These are phyloP conservation scores for Pseudogymnoascus sp. DNA, from an alignment of 2,329 filamentous ascomycete genomes.

Conservation along the genomic window DNA sequence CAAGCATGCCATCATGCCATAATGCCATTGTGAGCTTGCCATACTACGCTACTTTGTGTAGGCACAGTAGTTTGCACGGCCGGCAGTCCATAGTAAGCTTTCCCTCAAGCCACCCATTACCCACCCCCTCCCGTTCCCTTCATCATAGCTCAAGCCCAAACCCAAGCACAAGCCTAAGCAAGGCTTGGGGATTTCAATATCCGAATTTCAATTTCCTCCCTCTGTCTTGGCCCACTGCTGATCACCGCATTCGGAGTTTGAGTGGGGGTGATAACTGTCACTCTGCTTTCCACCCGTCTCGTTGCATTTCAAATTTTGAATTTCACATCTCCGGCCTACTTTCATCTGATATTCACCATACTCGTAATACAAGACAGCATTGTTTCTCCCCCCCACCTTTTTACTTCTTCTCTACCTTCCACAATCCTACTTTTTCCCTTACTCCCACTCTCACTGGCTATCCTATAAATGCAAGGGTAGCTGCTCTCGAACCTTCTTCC, in stretches of 20 bases:
- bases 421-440: neutral
- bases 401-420: neutral
- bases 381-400: neutral
- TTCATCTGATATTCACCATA: neutral
- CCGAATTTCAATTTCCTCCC: neutral
- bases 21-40: neutral
- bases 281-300: neutral
- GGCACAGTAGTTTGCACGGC: neutral
- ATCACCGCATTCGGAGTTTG: neutral
- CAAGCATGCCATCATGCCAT: neutral
- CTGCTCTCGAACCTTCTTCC: constrained; percentile 5
- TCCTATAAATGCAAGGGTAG: constrained; percentile 1
- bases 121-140: neutral
- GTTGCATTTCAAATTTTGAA: neutral
- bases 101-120: neutral
- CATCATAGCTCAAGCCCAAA: neutral
- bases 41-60: neutral
- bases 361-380: neutral
- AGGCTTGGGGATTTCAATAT: neutral
- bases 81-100: neutral
- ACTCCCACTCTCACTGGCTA: neutral
- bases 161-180: neutral
- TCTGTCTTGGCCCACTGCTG: neutral
- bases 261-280: neutral
- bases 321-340: neutral